These are phyloP conservation scores for Rhodotorula sp. DNA, from an alignment of 1,284 basidiomycete species.

Conservation along the genomic window DNA sequence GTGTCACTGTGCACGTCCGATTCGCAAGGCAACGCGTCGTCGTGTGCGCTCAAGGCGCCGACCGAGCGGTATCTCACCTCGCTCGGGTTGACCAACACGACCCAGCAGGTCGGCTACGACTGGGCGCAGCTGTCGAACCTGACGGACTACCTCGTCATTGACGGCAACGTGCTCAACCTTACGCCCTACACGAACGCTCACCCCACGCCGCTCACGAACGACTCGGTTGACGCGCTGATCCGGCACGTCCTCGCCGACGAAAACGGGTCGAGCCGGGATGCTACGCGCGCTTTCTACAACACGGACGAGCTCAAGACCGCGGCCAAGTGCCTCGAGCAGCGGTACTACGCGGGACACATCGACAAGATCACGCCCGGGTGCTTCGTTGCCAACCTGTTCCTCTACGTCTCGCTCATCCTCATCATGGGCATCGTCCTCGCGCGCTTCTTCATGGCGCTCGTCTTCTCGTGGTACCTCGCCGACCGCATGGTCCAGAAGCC, in stretches of 20 bases:
- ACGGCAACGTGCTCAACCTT: slow-evolving; percentile 93
- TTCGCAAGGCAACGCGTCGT: slow-evolving; percentile 53
- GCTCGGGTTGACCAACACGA: slow-evolving; percentile 67
- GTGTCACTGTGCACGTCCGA: slow-evolving; percentile 67
- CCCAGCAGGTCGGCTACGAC: slow-evolving; percentile 73
- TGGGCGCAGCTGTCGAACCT: slow-evolving; percentile 78
- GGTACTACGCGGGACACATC: slow-evolving; percentile 90
- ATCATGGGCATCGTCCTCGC: slow-evolving; percentile 87
- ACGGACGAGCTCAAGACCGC: slow-evolving; percentile 66
- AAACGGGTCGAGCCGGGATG: slow-evolving; percentile 73
- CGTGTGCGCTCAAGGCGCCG: slow-evolving; percentile 59
- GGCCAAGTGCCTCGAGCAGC: slow-evolving; percentile 74
- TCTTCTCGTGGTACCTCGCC: slow-evolving; percentile 96
- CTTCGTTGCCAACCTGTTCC: slow-evolving; percentile 84
- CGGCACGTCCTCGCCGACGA: slow-evolving; percentile 65
- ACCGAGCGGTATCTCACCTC: slow-evolving; percentile 46
- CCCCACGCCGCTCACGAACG: slow-evolving; percentile 66
- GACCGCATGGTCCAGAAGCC: slow-evolving; percentile 73
- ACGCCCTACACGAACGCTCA: slow-evolving; percentile 79
- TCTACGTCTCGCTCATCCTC: slow-evolving; percentile 88
- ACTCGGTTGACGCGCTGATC: slow-evolving; percentile 80
- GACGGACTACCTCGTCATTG: slow-evolving; percentile 77
- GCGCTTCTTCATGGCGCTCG: slow-evolving; percentile 92
- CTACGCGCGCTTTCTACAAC: slow-evolving; percentile 79
- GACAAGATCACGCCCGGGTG: slow-evolving; percentile 97